These are phyloP conservation scores for Aspergillus pseudotamarii DNA, from an alignment of 2,329 filamentous ascomycete genomes.

Conservation along the genomic window DNA sequence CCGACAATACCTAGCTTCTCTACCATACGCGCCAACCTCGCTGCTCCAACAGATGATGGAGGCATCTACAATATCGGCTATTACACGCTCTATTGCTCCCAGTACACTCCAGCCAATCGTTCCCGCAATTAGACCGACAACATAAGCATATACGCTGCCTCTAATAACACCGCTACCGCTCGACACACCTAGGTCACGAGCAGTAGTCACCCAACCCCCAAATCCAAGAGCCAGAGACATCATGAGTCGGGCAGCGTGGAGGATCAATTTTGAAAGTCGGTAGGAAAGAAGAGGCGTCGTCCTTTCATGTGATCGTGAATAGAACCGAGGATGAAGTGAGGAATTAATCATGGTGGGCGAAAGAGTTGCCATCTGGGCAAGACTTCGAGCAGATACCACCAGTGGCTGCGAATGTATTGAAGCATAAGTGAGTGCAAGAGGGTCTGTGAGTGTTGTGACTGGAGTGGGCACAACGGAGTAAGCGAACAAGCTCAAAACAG, in stretches of 20 bases:
- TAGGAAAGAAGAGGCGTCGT: slow-evolving; percentile 74
- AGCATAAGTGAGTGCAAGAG: slow-evolving; percentile 86
- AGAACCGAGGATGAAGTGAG: slow-evolving; percentile 53
- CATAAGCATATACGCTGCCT: slow-evolving; percentile 90
- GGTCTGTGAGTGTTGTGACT: slow-evolving; percentile 83
- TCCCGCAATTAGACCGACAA: slow-evolving; percentile 87
- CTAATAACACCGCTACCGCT: slow-evolving; percentile 52
- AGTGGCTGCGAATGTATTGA: slow-evolving; percentile 91
- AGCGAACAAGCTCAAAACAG: slow-evolving; percentile 68
- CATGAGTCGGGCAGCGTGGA: slow-evolving; percentile 87
- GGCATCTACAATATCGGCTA: slow-evolving; percentile 84
- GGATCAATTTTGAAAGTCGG: slow-evolving; percentile 83
- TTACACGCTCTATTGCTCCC: slow-evolving; percentile 84
- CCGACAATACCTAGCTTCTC: slow-evolving; percentile 76
- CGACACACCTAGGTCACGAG: slow-evolving; percentile 71
- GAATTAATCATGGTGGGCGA: slow-evolving; percentile 70
- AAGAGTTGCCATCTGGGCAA: slow-evolving; percentile 82
- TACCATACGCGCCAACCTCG: slow-evolving; percentile 69
- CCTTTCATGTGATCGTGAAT: slow-evolving; percentile 43
- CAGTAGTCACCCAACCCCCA: slow-evolving; percentile 94
- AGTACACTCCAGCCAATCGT: slow-evolving; percentile 95
- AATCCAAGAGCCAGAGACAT: slow-evolving; percentile 90
- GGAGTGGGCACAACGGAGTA: slow-evolving; percentile 84
- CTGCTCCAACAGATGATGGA: slow-evolving; percentile 93
- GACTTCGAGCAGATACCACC: slow-evolving; percentile 72